Base-by-base conservation (phyloP, 2,329 filamentous ascomycete species). In the Colletotrichum lentis region DNA sequence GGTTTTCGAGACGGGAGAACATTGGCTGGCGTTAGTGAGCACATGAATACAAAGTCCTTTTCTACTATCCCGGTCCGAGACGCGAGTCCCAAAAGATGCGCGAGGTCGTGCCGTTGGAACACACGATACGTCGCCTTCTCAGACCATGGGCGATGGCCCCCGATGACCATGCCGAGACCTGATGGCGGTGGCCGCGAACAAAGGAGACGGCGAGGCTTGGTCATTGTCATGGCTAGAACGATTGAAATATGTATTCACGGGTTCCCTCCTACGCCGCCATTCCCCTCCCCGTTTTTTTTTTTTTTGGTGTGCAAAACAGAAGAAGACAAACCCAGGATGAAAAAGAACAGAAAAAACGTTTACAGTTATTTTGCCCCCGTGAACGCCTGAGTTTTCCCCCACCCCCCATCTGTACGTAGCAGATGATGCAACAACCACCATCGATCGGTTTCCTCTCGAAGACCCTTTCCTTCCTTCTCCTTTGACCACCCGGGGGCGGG, bases 171-270 rank as follows among this genome's bases (percentile, higher is more conserved):
- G 46, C 10, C 8, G 31, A 35, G 31, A 10, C 31, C 31, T 0
- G 7, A 7, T 35, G 31, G 31, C 31, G 7, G 31, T 10, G 31
- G 31, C 31, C 31, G 12, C 16, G 24, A 50, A 31, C 47, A 3
- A 31, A 16, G 14, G 20, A 18, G 7, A 37, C 2, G 12, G 24
- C 24, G n/a, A 16, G 39, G 18, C 31, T 35, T 35, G 12, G 22
- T 53, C 46, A 5, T 50, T 50, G 35, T 50, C 62, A 52, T 65
- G 65, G 65, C 50, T 65, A 65, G 65, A 65, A 68, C 62, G 55
- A 60, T 65, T 64, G 52, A 55, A 65, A 56, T 52, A 52, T 68
- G 65, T 55, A 68, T 68, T 65, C 62, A 65, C 65, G 55, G 58
- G 46, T 59, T 47, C 54, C 62, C 62, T 68, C 50, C 54, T 65